Conservation (phyloP, 345 rosid genomes). For the Heritiera fomes region DNA sequence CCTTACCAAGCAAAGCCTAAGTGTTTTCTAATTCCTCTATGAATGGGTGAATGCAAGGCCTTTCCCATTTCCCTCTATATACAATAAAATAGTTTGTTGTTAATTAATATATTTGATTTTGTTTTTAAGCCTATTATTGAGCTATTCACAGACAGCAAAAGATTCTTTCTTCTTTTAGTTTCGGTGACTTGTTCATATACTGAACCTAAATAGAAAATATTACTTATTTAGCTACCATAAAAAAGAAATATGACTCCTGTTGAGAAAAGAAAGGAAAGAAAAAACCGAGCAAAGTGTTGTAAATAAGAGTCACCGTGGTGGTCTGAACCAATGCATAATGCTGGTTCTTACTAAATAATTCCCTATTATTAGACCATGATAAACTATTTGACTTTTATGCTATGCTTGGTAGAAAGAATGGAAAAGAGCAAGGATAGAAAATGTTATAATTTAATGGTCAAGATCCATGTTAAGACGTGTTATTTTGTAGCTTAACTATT, state of each 20-base stretch:
- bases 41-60: not conserved
- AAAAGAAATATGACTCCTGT: not conserved
- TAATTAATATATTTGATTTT: not conserved
- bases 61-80: not conserved
- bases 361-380: not conserved
- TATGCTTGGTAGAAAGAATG: too few relatives aligned
- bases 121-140: not conserved
- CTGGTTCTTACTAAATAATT: not conserved
- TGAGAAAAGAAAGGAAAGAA: not conserved
- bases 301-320: not conserved
- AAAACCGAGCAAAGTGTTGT: not conserved
- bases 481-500: too few relatives aligned
- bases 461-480: too few relatives aligned
- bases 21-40: constrained; percentile 25
- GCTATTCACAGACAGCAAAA: not conserved
- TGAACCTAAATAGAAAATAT: not conserved
- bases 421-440: too few relatives aligned
- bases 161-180: not conserved
- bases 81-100: not conserved
- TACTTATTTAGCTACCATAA: not conserved
- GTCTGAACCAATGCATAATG: not conserved
- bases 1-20: not conserved
- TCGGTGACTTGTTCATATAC: not conserved
- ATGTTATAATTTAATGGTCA: too few relatives aligned
- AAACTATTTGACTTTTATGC: not conserved